Evolutionary conservation across 257 asterid species (phyloP).

Genomic region (Osmanthus fragrans): DNA sequence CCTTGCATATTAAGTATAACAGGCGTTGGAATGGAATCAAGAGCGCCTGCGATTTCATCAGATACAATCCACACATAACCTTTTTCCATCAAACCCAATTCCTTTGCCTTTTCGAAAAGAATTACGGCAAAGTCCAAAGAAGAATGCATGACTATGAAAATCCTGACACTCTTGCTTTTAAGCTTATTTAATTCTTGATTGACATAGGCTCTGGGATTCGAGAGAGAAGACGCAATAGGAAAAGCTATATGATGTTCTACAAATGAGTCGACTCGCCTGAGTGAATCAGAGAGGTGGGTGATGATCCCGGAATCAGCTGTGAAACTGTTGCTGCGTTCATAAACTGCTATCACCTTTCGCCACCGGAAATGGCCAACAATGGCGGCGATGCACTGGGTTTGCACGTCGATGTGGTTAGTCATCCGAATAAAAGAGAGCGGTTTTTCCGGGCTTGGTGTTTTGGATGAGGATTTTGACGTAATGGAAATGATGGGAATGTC

Average conservation of each 20-base stretch:
- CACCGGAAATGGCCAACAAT: constrained; percentile 49
- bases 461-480: constrained; percentile 23
- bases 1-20: constrained; percentile 52
- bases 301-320: constrained; percentile 32
- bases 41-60: constrained; percentile 42
- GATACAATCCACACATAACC: constrained; percentile 65
- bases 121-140: constrained; percentile 46
- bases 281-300: constrained; percentile 45
- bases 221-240: constrained; percentile 31
- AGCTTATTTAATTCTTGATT: constrained; percentile 37
- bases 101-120: constrained; percentile 47
- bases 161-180: constrained; percentile 24
- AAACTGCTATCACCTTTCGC: constrained; percentile 46
- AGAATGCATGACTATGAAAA: constrained; percentile 38
- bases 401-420: constrained; percentile 27
- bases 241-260: constrained; percentile 35
- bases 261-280: constrained; percentile 31
- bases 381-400: constrained; percentile 47
- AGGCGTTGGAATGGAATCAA: constrained; percentile 50
- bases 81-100: constrained; percentile 53
- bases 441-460: not conserved
- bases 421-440: constrained; percentile 31
- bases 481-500: constrained; percentile 44
- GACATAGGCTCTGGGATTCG: constrained; percentile 18
- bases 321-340: constrained; percentile 34